Conservation (phyloP, 2,329 filamentous ascomycete genomes). For the Aureobasidium sp. region DNA sequence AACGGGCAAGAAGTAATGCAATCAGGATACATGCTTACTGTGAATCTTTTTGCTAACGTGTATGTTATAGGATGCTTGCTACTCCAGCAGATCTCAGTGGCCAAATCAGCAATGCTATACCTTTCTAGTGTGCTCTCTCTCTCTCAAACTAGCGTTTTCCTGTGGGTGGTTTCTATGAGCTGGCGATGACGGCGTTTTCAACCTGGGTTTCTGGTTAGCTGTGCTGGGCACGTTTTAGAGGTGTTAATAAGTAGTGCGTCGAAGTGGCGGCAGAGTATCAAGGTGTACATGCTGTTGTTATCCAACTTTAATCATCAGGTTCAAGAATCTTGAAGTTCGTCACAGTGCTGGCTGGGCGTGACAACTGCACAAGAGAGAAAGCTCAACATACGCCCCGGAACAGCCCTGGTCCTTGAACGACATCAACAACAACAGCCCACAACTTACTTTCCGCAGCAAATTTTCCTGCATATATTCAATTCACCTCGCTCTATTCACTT, state of each 20-base stretch:
- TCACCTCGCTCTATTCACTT: not conserved
- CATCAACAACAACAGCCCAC: not conserved
- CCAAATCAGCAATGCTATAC: constrained; percentile 27
- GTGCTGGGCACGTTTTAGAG: not conserved
- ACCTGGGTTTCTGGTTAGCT: not conserved
- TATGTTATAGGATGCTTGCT: constrained; percentile 27
- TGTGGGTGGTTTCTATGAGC: not conserved
- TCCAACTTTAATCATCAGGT: not conserved
- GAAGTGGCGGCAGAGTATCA: not conserved
- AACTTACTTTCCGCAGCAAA: not conserved
- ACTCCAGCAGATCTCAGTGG: constrained; percentile 27
- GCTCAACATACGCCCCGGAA: not conserved
- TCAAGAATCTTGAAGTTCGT: not conserved
- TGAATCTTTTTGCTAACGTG: not conserved
- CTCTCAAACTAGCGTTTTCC: not conserved
- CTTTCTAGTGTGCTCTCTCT: constrained; percentile 20
- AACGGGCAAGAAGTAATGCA: constrained; percentile 25
- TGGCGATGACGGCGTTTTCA: not conserved
- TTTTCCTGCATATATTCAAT: not conserved
- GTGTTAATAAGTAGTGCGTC: not conserved
- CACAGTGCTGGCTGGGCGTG: not conserved
- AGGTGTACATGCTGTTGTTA: not conserved
- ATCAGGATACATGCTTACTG: not conserved
- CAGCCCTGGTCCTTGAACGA: not conserved
- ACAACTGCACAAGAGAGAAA: not conserved